Base-by-base conservation (phyloP, 2,329 filamentous ascomycete genomes). In the Ilyonectria sp. region DNA sequence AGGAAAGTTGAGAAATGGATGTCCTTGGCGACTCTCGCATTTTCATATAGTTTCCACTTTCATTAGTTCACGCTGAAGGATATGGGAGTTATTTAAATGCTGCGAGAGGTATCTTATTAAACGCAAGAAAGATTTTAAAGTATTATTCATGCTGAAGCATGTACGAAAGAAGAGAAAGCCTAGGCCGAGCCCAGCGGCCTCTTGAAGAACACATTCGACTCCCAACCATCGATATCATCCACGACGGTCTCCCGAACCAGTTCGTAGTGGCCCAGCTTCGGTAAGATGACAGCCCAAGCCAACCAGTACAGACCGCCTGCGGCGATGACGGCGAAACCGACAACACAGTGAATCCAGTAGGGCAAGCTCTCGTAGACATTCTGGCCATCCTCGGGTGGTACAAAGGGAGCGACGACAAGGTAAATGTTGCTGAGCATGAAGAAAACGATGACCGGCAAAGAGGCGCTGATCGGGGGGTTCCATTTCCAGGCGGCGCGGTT, bases 221-320 rank as follows among this genome's bases (percentile, higher is more conserved):
- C 89, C 90, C 90, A 92, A 2, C 90, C 89, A 75, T 92, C 90
- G 47, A 87, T 83, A 0, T 84, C 83, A 67, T 89, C 87, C 8
- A 91, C 78, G 2, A 84, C 77, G 0, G 81, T 83, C 77, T 90
- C 86, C 63, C 86, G 84, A 2, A 89, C 83, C 10, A 92, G 82
- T 71, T 87, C 83, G 73, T 92, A 90, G 0, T 75, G 74, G 15
- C 87, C 87, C 35, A 89, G 67, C 73, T 81, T 83, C 60, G 87
- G 87, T 40, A 89, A 68, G 5, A 89, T 72, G 43, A 84, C 74
- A 4, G 86, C 84, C 87, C 87, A 90, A 7, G 89, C 47, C 6
- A 88, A 67, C 87, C 87, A 90, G 77, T 89, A 89, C 2, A 89
- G 58, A 9, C 81, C 87, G 8, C 87, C 87, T 0, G 82, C 84